Evolutionary conservation across 768 basidiomycete genomes (phyloP).

Genomic region (Hygrophorus russula): DNA sequence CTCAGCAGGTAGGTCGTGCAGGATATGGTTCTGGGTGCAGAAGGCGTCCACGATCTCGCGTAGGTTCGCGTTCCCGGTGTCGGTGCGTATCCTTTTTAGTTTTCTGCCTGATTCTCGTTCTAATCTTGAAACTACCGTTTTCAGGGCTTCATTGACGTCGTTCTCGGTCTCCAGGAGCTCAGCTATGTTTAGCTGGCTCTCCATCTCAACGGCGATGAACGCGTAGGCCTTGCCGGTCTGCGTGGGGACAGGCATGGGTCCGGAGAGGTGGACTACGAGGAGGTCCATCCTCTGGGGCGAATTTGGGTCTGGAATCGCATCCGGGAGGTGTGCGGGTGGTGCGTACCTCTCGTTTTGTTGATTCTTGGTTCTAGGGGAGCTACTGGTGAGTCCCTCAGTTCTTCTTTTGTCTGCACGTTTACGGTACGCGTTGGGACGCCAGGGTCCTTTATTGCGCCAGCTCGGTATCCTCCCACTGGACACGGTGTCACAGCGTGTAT

Average conservation of each 20-base stretch:
- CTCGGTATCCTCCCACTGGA: too few species aligned
- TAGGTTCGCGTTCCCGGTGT: not conserved
- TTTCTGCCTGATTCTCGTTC: not conserved
- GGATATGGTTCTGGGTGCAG: not conserved
- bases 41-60: not conserved
- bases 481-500: too few species aligned
- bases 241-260: not conserved
- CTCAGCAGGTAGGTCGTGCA: not conserved
- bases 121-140: not conserved
- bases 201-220: not conserved
- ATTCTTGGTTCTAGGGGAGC: too few species aligned
- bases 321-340: not conserved
- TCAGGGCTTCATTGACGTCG: not conserved
- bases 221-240: not conserved
- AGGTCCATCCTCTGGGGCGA: not conserved
- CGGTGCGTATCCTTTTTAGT: not conserved
- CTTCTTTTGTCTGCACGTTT: too few species aligned
- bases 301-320: too few species aligned
- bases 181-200: not conserved
- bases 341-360: not conserved
- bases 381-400: too few species aligned
- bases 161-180: not conserved
- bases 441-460: too few species aligned
- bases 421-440: too few species aligned
- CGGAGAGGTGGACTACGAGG: not conserved